Conservation (phyloP, 2,329 filamentous ascomycete genomes). For the Colletotrichum sojae region DNA sequence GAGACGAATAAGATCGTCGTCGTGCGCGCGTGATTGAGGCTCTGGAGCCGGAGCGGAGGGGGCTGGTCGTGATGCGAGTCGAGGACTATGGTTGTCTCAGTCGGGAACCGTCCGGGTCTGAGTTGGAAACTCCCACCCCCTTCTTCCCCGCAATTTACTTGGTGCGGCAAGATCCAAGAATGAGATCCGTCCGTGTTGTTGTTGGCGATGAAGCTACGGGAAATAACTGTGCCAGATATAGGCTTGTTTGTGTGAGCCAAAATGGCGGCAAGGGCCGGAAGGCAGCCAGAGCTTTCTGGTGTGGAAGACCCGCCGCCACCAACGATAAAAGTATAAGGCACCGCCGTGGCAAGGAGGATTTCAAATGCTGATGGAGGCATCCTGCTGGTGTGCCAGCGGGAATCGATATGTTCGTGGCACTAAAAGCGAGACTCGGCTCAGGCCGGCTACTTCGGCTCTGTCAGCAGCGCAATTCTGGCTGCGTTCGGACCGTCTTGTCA, state of each 20-base stretch:
- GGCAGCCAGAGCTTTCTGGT: conserved; percentile 12
- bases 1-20: conserved; percentile 13
- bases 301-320: neutral
- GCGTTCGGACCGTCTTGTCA: conserved; percentile 37
- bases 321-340: neutral
- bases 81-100: conserved; percentile 38
- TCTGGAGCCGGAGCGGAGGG: conserved; percentile 7
- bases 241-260: conserved; percentile 6
- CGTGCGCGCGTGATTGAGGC: conserved; percentile 18
- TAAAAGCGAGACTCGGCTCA: conserved; percentile 12
- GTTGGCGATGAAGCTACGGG: conserved; percentile 21
- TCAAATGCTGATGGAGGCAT: neutral
- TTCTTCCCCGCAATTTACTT: conserved; percentile 39
- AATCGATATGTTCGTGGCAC: no score
- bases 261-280: conserved; percentile 2
- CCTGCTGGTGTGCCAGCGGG: neutral
- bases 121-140: conserved; percentile 33
- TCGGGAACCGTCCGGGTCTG: conserved; percentile 29
- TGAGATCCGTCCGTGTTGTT: conserved; percentile 20
- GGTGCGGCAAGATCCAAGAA: conserved; percentile 27
- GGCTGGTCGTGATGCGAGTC: conserved; percentile 7
- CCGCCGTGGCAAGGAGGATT: conserved; percentile 1
- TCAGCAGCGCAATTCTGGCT: conserved; percentile 12
- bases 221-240: conserved; percentile 33
- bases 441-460: conserved; percentile 6